phyloP scores from a whole-genome alignment of 192 early-diverging fungal genomes.

The Linnemannia elongata region DNA sequence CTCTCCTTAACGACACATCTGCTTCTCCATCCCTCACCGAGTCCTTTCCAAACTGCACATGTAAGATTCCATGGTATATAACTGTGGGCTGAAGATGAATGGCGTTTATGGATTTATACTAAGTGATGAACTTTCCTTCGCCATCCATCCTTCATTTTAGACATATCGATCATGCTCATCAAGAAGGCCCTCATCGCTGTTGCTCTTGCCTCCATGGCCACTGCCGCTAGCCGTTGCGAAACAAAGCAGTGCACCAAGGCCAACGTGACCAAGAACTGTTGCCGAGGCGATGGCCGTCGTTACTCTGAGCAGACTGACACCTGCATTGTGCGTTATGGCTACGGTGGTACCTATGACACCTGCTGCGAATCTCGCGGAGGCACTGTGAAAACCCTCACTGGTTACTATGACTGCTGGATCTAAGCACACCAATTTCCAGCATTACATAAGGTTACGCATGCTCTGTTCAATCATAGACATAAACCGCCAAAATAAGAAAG shows the following conservation, averaged over 20 bases:
- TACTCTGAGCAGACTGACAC: background rate
- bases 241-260: slow-evolving; percentile 5
- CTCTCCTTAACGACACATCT: background rate
- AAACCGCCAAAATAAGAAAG: background rate
- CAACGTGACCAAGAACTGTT: slow-evolving; percentile 12
- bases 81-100: background rate
- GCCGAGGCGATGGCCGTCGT: background rate
- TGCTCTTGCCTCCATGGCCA: slow-evolving; percentile 6
- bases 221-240: slow-evolving; percentile 9
- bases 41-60: background rate
- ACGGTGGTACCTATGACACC: background rate
- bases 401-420: slow-evolving; percentile 3
- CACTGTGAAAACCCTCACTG: slow-evolving; percentile 1
- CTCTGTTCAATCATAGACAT: background rate
- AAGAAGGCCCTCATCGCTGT: background rate
- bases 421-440: background rate
- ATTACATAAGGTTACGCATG: background rate
- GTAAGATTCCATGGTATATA: background rate
- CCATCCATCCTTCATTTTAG: slow-evolving; percentile 8
- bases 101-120: background rate
- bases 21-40: background rate
- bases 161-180: background rate
- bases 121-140: slow-evolving; percentile 1
- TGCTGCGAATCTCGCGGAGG: slow-evolving; percentile 9
- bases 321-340: slow-evolving; percentile 3